Evolutionary conservation across 2,329 filamentous ascomycete genomes (phyloP).

Genomic region (Hymenoscyphus linearis): DNA sequence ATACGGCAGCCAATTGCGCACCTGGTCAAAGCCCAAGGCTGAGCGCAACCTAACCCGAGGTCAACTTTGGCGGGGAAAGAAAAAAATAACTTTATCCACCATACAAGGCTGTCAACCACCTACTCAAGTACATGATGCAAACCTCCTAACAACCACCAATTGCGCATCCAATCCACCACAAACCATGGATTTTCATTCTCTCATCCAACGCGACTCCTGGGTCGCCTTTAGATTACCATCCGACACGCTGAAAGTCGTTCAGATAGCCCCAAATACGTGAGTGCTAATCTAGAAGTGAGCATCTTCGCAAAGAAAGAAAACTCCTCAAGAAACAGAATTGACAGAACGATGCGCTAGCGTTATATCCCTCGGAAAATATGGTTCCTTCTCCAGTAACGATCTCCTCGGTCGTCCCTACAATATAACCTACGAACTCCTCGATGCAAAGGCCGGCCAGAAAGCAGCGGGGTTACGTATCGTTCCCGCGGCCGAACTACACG

Average conservation of each 20-base stretch:
- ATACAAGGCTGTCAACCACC: constrained; percentile 10
- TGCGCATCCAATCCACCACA: not conserved
- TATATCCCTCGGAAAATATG: constrained; percentile 88
- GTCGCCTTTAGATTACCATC: constrained; percentile 55
- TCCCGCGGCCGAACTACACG: constrained; percentile 74
- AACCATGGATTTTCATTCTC: constrained; percentile 30
- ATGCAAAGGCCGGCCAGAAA: constrained; percentile 58
- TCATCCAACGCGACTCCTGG: constrained; percentile 55
- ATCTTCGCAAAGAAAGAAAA: constrained; percentile 12
- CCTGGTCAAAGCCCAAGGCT: not conserved
- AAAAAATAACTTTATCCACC: constrained; percentile 10
- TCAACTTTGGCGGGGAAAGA: not conserved
- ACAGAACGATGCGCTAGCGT: too few relatives aligned
- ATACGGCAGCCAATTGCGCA: not conserved
- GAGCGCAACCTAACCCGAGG: too few relatives aligned
- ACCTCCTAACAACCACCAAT: not conserved
- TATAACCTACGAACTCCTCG: constrained; percentile 83
- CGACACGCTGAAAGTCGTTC: constrained; percentile 51
- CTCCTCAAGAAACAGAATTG: constrained; percentile 45
- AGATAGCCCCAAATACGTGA: constrained; percentile 57
- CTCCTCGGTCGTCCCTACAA: constrained; percentile 88
- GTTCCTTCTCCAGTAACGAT: constrained; percentile 81
- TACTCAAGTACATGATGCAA: not conserved
- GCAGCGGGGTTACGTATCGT: constrained; percentile 73
- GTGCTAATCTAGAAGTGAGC: constrained; percentile 27